Evolutionary conservation across 805 yeast species (phyloP).

Genomic region (Wickerhamomyces kurtzmanii): DNA sequence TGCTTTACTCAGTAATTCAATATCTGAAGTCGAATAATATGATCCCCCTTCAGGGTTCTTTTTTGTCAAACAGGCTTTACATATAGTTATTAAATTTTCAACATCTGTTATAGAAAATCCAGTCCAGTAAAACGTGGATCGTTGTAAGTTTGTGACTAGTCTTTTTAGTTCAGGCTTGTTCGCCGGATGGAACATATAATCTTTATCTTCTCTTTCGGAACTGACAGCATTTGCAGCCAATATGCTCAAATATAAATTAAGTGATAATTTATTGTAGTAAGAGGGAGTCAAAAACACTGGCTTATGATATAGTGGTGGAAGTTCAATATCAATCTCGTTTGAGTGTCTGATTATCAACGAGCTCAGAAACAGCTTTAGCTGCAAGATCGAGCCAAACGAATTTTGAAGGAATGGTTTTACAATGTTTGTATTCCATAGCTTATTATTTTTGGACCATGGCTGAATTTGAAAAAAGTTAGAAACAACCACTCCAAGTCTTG

Average conservation of each 20-base stretch:
- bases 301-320: slow-evolving; percentile 51
- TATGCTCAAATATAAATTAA: slow-evolving; percentile 57
- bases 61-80: slow-evolving; percentile 33
- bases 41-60: slow-evolving; percentile 12
- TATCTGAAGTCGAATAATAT: slow-evolving; percentile 28
- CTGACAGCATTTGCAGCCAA: slow-evolving; percentile 67
- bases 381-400: slow-evolving; percentile 28
- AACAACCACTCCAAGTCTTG: slow-evolving; percentile 41
- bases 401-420: slow-evolving; percentile 36
- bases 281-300: slow-evolving; percentile 56
- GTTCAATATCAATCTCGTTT: slow-evolving; percentile 39
- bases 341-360: slow-evolving; percentile 49
- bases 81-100: slow-evolving; percentile 38
- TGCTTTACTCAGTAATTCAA: slow-evolving; percentile 29
- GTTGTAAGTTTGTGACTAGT: slow-evolving; percentile 49
- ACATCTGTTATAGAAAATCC: slow-evolving; percentile 57
- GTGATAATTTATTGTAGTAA: slow-evolving; percentile 46
- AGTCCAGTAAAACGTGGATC: slow-evolving; percentile 69
- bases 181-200: slow-evolving; percentile 61
- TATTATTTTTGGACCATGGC: slow-evolving; percentile 41
- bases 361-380: slow-evolving; percentile 31
- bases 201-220: slow-evolving; percentile 56
- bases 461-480: slow-evolving; percentile 45
- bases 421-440: slow-evolving; percentile 36
- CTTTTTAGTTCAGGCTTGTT: slow-evolving; percentile 45